phyloP scores from a whole-genome alignment of 208 protist genomes.

The Crithidia bombi region DNA sequence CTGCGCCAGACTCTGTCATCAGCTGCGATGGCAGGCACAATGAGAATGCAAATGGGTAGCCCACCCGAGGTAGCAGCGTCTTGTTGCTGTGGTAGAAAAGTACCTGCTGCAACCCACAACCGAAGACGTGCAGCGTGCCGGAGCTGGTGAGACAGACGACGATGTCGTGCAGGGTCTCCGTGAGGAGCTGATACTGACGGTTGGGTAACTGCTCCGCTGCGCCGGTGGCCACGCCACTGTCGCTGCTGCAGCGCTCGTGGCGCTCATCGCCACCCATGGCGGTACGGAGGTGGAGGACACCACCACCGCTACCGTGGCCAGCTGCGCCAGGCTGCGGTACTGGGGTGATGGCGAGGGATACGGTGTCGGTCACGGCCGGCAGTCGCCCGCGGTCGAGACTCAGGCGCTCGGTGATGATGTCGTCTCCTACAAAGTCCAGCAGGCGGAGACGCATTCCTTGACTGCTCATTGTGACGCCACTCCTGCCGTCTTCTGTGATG shows the following conservation, averaged over 20 bases:
- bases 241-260: conserved; percentile 26
- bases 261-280: background rate
- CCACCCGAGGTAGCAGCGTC: conserved; percentile 33
- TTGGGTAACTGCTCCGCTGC: conserved; percentile 8
- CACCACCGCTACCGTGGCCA: background rate
- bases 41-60: conserved; percentile 37
- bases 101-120: conserved; percentile 37
- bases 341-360: conserved; percentile 39
- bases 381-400: conserved; percentile 48
- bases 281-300: background rate
- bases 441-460: conserved; percentile 60
- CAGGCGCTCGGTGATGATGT: conserved; percentile 32
- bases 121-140: conserved; percentile 56
- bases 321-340: conserved; percentile 15
- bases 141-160: conserved; percentile 49
- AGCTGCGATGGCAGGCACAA: conserved; percentile 31
- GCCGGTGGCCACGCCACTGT: background rate
- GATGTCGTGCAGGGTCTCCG: conserved; percentile 36
- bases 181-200: conserved; percentile 32
- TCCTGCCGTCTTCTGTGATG: conserved; percentile 58
- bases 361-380: conserved; percentile 34
- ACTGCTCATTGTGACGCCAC: conserved; percentile 66
- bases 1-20: conserved; percentile 9
- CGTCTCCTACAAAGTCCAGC: conserved; percentile 49
- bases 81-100: conserved; percentile 43